Conservation (phyloP, 192 early-diverging fungal species). For the Mortierella claussenii region DNA sequence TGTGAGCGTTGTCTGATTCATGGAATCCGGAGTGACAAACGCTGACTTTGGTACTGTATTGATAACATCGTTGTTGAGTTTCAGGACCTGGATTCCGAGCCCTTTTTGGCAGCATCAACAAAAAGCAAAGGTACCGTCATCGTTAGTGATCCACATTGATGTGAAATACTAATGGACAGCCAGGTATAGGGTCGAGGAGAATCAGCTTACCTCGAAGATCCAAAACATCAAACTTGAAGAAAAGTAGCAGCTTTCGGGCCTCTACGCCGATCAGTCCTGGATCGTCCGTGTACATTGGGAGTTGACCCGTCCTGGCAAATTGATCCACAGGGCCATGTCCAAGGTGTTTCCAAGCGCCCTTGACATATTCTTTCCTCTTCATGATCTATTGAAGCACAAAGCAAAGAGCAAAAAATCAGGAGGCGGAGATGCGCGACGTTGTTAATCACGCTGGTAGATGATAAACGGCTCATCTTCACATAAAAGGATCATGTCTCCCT, state of each 20-base stretch:
- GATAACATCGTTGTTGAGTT: slow-evolving; percentile 48
- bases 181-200: too few relatives aligned
- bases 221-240: slow-evolving; percentile 41
- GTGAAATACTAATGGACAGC: too few relatives aligned
- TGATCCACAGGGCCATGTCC: slow-evolving; percentile 75
- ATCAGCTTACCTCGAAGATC: slow-evolving; percentile 58
- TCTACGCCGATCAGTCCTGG: slow-evolving; percentile 50
- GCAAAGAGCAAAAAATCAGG: background rate
- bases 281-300: slow-evolving; percentile 62
- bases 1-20: slow-evolving; percentile 35
- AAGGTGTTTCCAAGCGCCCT: slow-evolving; percentile 66
- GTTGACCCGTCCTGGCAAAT: slow-evolving; percentile 60
- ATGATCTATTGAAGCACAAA: slow-evolving; percentile 53
- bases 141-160: too few relatives aligned
- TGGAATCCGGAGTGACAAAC: slow-evolving; percentile 6
- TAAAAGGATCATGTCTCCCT: too few relatives aligned
- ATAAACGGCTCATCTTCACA: too few relatives aligned
- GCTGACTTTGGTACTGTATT: slow-evolving; percentile 22
- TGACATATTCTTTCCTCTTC: slow-evolving; percentile 59
- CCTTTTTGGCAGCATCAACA: too few relatives aligned
- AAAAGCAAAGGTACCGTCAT: too few relatives aligned
- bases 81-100: slow-evolving; percentile 64
- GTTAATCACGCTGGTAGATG: too few relatives aligned
- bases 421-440: background rate
- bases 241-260: slow-evolving; percentile 47